A percentile compares a stretch with the other conserved stretches of the same genome.
These are phyloP conservation scores for Bipolaris gigantea DNA, from an alignment of 2,329 filamentous ascomycete genomes.

Conservation along the genomic window DNA sequence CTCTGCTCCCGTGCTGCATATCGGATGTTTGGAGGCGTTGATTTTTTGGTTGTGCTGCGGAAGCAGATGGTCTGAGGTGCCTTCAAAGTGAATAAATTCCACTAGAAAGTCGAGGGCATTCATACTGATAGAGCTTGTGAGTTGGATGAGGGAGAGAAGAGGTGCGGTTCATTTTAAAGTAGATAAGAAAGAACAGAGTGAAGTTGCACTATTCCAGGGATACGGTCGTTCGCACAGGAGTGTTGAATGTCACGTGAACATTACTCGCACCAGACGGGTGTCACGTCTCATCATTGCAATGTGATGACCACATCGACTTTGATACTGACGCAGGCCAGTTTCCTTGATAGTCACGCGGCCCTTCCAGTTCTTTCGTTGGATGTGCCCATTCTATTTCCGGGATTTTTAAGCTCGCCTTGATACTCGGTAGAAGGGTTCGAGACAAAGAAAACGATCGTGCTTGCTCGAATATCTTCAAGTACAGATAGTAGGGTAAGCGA, in stretches of 20 bases:
- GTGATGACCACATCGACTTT: not conserved
- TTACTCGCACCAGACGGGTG: slow-evolving; percentile 8
- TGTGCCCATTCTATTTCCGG: not conserved
- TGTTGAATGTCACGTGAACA: not conserved
- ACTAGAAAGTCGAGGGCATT: slow-evolving; percentile 22
- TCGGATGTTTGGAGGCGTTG: not conserved
- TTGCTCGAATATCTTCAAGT: too few relatives aligned
- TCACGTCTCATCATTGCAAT: not conserved
- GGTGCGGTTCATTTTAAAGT: too few relatives aligned
- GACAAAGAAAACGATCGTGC: too few relatives aligned
- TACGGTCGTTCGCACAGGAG: not conserved
- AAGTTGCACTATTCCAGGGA: not conserved
- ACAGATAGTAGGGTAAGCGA: too few relatives aligned
- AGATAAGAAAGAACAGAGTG: not conserved
- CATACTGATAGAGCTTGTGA: slow-evolving; percentile 5
- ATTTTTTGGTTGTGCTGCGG: not conserved
- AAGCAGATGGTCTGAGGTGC: not conserved
- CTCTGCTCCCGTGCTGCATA: too few relatives aligned
- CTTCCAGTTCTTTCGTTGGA: too few relatives aligned
- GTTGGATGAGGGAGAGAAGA: not conserved
- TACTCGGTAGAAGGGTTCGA: not conserved
- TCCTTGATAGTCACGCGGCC: too few relatives aligned
- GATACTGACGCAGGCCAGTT: not conserved
- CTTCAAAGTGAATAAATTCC: slow-evolving; percentile 16
- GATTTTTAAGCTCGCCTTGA: not conserved